Evolutionary conservation across 306 rosid genomes (phyloP), one percentile per base, ranked within the genome.

Genomic region (Albizia julibrissin): DNA sequence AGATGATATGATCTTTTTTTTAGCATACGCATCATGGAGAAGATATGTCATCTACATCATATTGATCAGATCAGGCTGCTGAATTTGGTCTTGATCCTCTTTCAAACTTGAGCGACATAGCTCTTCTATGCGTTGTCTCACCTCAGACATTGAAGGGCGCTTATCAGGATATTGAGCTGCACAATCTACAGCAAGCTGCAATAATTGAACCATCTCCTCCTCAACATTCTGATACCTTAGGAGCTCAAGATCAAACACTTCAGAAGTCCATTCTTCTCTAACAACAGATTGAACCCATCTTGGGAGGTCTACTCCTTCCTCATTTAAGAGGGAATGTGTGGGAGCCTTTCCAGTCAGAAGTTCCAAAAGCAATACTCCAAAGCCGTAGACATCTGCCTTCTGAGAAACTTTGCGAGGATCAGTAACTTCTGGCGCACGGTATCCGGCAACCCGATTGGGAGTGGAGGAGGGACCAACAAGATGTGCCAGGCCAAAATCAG

Each of bases 261-360:
- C 92, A 16, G 91, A 91, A 33, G 87, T 87, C 92, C 91, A 91
- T 52, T 91, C 92, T 77, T 89, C 94, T 70, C 89, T 81, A 40
- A 89, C 92, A 43, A 91, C 84, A 8, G 94, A 91, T 70, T 87
- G 92, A 79, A 91, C 94, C 94, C 94, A 91, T 85, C 94, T 89
- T 0, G 92, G 92, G 19, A 91, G 91, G 77, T 91, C 94, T 27
- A 91, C 92, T 40, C 94, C 94, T 78, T 91, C 94, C 84, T 91
- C 94, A 11, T 87, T 87, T 80, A 87, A 73, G 75, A 89, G 81
- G 14, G 91, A 73, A 29, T 91, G 92, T 42, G 91, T 87, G 1
- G 94, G 94, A 67, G 94, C 90, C 76, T 91, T 91, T 44, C 94
- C 94, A 15, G 94, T 91, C 18, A 91, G 84, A 54, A 91, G 94